Base-by-base conservation (phyloP, 768 basidiomycete species). In the Tricholoma flavovirens region DNA sequence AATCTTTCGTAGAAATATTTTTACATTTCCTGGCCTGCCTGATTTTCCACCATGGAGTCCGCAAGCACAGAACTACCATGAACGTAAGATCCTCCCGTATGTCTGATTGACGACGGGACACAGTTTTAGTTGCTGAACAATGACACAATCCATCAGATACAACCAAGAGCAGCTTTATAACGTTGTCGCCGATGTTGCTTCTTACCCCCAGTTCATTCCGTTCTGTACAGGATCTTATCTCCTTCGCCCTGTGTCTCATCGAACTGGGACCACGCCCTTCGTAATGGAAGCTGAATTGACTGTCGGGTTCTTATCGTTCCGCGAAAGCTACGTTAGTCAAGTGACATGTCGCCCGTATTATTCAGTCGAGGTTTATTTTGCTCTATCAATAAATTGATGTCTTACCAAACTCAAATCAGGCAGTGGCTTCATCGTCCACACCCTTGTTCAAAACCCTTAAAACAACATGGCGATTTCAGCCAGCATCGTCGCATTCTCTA, bases 71-170 rank as follows among this genome's bases (percentile, higher is more conserved):
- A 80, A 74, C 11, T 95, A 91, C 65, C 84, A 84, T 64, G 93
- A 96, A 65, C 79, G 82, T 59, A 95, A 90, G 75, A 79, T 94
- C 59, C 77, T 98, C 59, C 93, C 91, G 93, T 97, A 69, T 67
- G 91, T 79, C 49, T 58, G 51, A n/a, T 21, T 22, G 56, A 54
- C 55, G 45, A 53, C 54, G 55, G 33, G 38, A 33, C 11, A 19
- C 14, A 36, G 54, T 15, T 54, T 48, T 48, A 46, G 55, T 56
- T 26, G 12, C 58, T 57, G 48, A 57, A 50, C 22, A 45, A n/a
- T 49, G 54, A 59, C 45, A 50, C 46, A 3, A 5, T 26, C n/a
- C 35, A 43, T 50, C 40, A 97, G 95, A 40, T 98, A 95, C 66
- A 79, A 76, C 15, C 85, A 80, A 59, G 76, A 77, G 51, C 83